Conservation (phyloP, 495 filamentous ascomycete genomes). For the Cenococcum geophilum region DNA sequence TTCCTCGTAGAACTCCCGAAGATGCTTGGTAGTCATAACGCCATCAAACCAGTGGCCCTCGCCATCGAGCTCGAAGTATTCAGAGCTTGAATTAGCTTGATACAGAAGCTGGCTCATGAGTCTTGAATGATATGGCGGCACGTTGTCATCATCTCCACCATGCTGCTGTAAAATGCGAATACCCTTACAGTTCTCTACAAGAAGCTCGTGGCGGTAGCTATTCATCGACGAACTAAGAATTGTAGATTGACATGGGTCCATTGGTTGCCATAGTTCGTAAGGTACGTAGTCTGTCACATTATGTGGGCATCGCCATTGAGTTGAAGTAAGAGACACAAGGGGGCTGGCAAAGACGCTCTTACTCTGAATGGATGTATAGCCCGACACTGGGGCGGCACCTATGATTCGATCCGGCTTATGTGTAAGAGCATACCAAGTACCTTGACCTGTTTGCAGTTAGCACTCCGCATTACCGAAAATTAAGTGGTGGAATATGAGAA, state of each 20-base stretch:
- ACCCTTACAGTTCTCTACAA: slow-evolving; percentile 47
- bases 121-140: slow-evolving; percentile 53
- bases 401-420: slow-evolving; percentile 54
- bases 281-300: slow-evolving; percentile 50
- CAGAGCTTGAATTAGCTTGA: slow-evolving; percentile 39
- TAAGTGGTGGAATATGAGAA: no score
- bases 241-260: slow-evolving; percentile 44
- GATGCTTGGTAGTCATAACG: slow-evolving; percentile 37
- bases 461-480: no score
- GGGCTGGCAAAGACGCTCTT: slow-evolving; percentile 7
- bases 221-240: slow-evolving; percentile 45
- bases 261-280: slow-evolving; percentile 50
- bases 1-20: slow-evolving; percentile 43
- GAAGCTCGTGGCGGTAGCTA: slow-evolving; percentile 51
- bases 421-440: slow-evolving; percentile 53
- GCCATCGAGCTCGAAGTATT: slow-evolving; percentile 48
- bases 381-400: slow-evolving; percentile 52
- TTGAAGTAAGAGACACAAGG: not conserved
- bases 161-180: slow-evolving; percentile 55
- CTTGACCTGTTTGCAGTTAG: slow-evolving; percentile 38
- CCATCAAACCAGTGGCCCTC: slow-evolving; percentile 51
- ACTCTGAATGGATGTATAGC: slow-evolving; percentile 56
- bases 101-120: slow-evolving; percentile 46
- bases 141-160: slow-evolving; percentile 52
- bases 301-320: not conserved